A percentile compares a stretch with the other conserved stretches of the same genome.
phyloP scores from a whole-genome alignment of 169 alveolate genomes.

The Plasmodium fragile region DNA sequence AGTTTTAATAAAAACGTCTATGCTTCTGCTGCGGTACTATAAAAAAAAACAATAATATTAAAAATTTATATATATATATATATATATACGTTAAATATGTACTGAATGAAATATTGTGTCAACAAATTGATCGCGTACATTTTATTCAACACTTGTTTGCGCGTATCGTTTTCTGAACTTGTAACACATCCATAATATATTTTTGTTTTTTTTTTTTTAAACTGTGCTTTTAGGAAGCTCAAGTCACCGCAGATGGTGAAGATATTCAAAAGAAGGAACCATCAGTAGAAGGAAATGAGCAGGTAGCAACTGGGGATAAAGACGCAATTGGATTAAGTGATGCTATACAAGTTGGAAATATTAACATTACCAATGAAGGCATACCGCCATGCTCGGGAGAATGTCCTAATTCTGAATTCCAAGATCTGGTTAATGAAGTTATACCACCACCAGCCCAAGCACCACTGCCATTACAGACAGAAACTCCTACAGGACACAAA shows the following conservation, averaged over 20 bases:
- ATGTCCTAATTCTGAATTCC: neutral
- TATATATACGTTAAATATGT: neutral
- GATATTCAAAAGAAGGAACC: neutral
- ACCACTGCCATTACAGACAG: neutral
- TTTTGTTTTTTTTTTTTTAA: no score
- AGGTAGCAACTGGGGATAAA: neutral
- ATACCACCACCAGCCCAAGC: neutral
- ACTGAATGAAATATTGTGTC: neutral
- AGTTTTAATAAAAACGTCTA: neutral
- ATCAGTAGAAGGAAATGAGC: neutral
- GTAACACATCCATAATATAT: neutral
- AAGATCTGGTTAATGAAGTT: neutral
- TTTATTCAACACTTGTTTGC: neutral
- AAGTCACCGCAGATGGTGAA: neutral
- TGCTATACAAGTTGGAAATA: no score
- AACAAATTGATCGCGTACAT: neutral
- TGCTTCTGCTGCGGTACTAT: slow-evolving; percentile 16
- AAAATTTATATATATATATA: neutral
- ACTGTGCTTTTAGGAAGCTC: neutral
- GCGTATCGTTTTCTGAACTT: neutral
- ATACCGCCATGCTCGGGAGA: neutral
- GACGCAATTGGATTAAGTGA: neutral
- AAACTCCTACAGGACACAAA: neutral
- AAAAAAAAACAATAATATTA: neutral
- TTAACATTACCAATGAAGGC: neutral